Evolutionary conservation across 306 rosid species (phyloP), one percentile per base, ranked within the genome.

Genomic region (Gynostemma pentaphyllum): DNA sequence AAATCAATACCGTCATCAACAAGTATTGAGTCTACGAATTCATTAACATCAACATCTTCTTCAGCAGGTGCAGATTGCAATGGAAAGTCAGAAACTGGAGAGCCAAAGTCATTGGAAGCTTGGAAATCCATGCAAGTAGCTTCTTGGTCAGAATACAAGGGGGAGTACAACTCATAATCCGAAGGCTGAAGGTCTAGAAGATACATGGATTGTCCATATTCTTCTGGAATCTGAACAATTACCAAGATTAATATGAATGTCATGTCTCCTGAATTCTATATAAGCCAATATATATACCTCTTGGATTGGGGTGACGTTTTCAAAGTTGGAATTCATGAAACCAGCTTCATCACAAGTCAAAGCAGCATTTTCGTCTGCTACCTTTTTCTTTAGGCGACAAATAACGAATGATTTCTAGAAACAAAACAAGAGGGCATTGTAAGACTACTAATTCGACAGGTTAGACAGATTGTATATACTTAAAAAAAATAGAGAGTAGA

Each of bases 331-430:
- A 30, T 27, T 39, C 16, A 34, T 2, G 51, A 9, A 5, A 62
- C 66, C n/a, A n/a, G n/a, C 57, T 57, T 76, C 85, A 69, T 45
- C 55, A 18, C 2, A 4, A 12, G 40, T 22, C 48, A 26, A 11
- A 55, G 14, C 57, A 39, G 45, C 42, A 48, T 18, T 52, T 67
- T 27, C 46, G 40, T 70, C 76, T 9, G 45, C n/a, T n/a, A n/a
- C 1, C 14, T 63, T 75, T 55, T 18, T 68, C 55, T 23, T 81
- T 60, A 90, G 36, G 41, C 70, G 74, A 56, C 85, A 70, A 27
- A 90, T 46, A 62, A 82, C 95, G 45, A 74, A 79, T 40, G 71
- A 27, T 42, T 62, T 74, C 97, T 86, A 68, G 72, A 72, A 8
- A n/a, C n/a, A n/a, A 66, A 68, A 50, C 60, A 49, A 62, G 39